Evolutionary conservation across 129 eudicot species (phyloP), one percentile per base, ranked within the genome.

Genomic region (Pulicaria dysenterica): DNA sequence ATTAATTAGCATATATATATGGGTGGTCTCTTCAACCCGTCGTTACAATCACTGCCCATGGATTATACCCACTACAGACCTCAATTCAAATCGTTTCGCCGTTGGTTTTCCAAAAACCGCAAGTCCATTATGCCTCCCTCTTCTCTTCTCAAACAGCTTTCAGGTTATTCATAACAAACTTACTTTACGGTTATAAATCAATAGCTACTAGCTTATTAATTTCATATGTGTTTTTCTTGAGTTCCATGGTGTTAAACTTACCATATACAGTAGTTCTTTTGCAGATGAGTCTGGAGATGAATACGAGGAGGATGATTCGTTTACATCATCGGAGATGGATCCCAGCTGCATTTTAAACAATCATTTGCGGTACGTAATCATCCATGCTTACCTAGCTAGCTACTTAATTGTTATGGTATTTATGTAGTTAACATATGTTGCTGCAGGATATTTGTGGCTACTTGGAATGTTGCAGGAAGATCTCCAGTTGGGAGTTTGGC

Each of bases 391-490:
- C 31, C 31, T 24, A 24, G 31, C 31, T 24, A 24, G 1, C 1
- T 24, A 24, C 31, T 24, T 24, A 13, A 15, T 71, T 64, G 39
- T 50, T 51, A 50, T 70, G 59, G 15, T 34, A 36, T 58, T 3
- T 45, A 14, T 43, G 19, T 56, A 62, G 31, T 24, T 24, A 24
- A 24, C 31, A 24, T 24, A 24, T 24, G 31, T 24, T 34, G 73
- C 53, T 74, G 57, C 77, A 92, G 96, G 72, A 74, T 92, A 13
- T 92, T 89, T 74, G 95, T 92, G 74, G 98, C 96, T 38, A 89
- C 92, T 46, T 92, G 98, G 98, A 92, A 92, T 83, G 98, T 89
- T 48, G 98, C 95, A 0, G 96, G 98, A 77, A 87, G 85, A 81
- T 87, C 96, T 74, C 98, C 96, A 0, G 87, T 78, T 62, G 90